Conservation (phyloP, 139 green algal genomes). For the Chlamydomonas schloesseri region DNA sequence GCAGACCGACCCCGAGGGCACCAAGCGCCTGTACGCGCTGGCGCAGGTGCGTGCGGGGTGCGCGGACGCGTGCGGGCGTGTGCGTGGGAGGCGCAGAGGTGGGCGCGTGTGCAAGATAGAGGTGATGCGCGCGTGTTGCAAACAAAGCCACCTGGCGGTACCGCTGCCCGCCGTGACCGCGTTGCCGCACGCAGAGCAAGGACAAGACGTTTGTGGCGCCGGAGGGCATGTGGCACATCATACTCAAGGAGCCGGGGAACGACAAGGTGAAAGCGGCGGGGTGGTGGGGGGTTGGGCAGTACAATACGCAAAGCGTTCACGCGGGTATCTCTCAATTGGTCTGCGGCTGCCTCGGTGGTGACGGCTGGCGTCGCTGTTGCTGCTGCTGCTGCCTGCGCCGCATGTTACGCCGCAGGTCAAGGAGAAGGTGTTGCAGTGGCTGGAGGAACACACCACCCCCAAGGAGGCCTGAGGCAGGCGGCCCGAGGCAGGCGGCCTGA, state of each 20-base stretch:
- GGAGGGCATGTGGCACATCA: slow-evolving; percentile 57
- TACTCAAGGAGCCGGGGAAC: slow-evolving; percentile 56
- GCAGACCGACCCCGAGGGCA: slow-evolving; percentile 47
- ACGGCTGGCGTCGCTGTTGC: too few species aligned
- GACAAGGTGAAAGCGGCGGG: too few species aligned
- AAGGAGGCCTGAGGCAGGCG: neutral
- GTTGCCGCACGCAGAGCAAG: neutral
- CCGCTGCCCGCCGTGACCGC: too few species aligned
- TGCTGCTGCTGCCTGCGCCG: neutral
- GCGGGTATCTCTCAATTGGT: too few species aligned
- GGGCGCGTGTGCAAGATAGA: neutral
- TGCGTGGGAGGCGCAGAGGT: neutral
- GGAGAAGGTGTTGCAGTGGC: slow-evolving; percentile 50
- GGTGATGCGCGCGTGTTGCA: neutral
- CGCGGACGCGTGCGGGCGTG: too few species aligned
- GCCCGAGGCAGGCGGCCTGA: too few species aligned
- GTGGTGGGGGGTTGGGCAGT: slow-evolving; percentile 2
- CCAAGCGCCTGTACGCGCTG: slow-evolving; percentile 37
- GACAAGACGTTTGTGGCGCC: slow-evolving; percentile 22
- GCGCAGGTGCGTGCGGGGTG: slow-evolving; percentile 2
- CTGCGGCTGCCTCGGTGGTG: too few species aligned
- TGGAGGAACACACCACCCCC: neutral
- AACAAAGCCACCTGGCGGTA: too few species aligned
- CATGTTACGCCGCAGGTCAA: slow-evolving; percentile 37
- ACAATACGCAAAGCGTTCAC: too few species aligned